phyloP scores from a whole-genome alignment of 164 flowering plant species.

The Magnolia changhungtana region DNA sequence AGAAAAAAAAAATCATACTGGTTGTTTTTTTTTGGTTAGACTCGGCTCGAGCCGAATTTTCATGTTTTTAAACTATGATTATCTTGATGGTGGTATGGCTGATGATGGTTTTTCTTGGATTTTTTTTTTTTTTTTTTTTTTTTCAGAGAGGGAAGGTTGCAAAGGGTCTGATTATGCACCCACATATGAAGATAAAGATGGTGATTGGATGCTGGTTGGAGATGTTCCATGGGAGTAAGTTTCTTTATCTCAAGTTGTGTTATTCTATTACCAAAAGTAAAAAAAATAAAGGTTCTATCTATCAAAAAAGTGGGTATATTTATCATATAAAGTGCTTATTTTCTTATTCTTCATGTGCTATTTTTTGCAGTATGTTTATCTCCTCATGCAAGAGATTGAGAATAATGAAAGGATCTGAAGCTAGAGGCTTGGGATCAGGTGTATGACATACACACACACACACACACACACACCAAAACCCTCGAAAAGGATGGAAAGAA shows the following conservation, averaged over 20 bases:
- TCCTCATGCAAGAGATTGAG: constrained; percentile 77
- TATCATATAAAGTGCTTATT: neutral
- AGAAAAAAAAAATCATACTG: neutral
- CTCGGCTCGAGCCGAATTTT: no score
- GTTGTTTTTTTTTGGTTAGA: no score
- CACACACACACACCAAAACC: neutral
- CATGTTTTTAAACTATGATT: neutral
- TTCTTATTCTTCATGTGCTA: neutral
- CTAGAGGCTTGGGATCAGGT: constrained; percentile 56
- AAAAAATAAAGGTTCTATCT: neutral
- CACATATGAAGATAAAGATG: constrained; percentile 91
- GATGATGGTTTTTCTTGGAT: neutral
- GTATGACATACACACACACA: constrained; percentile 12
- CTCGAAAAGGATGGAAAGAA: neutral
- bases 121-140: constrained; percentile 32
- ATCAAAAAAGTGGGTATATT: neutral
- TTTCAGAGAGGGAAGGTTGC: constrained; percentile 68
- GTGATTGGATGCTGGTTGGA: constrained; percentile 94
- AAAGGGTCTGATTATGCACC: constrained; percentile 74
- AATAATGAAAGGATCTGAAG: constrained; percentile 85
- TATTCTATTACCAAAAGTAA: neutral
- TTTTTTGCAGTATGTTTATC: constrained; percentile 62
- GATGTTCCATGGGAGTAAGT: constrained; percentile 96
- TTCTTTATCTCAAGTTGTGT: neutral
- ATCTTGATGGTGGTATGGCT: neutral